phyloP scores from a whole-genome alignment of 2,329 filamentous ascomycete genomes.

The Decorospora gaudefroyi region DNA sequence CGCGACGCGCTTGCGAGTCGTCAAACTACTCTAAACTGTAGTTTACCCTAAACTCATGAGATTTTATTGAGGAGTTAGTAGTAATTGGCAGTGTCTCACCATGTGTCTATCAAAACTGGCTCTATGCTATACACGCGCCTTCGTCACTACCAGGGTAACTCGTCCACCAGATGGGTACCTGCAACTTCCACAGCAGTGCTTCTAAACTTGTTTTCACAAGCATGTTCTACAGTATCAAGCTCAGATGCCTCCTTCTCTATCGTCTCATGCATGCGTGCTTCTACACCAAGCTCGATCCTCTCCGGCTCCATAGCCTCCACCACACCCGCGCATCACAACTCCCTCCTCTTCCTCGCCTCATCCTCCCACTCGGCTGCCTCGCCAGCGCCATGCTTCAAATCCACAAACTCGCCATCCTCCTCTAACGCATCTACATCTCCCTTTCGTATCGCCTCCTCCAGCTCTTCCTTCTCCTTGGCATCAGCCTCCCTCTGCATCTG shows the following conservation, averaged over 20 bases:
- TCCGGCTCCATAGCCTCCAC: neutral
- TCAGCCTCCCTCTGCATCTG: conserved; percentile 29
- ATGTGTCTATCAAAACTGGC: no score
- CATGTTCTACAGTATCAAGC: neutral
- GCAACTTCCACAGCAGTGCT: neutral
- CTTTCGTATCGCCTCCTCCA: neutral
- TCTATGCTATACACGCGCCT: neutral
- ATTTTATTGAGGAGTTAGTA: no score
- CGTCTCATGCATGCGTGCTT: neutral
- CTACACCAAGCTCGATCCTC: neutral
- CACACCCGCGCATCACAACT: conserved; percentile 12
- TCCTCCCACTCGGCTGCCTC: conserved; percentile 13
- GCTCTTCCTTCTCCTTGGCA: conserved; percentile 11
- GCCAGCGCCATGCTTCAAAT: conserved; percentile 17
- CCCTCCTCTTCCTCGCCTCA: conserved; percentile 19
- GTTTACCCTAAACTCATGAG: no score
- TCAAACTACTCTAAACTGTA: no score
- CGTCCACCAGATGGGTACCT: neutral
- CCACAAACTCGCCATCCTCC: conserved; percentile 22
- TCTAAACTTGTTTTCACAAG: neutral
- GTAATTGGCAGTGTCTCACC: no score
- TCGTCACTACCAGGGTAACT: neutral
- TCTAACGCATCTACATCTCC: conserved; percentile 9
- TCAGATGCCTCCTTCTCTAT: neutral
- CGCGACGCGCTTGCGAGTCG: no score